Conservation (phyloP, 257 asterid species). For the Rehmannia glutinosa region DNA sequence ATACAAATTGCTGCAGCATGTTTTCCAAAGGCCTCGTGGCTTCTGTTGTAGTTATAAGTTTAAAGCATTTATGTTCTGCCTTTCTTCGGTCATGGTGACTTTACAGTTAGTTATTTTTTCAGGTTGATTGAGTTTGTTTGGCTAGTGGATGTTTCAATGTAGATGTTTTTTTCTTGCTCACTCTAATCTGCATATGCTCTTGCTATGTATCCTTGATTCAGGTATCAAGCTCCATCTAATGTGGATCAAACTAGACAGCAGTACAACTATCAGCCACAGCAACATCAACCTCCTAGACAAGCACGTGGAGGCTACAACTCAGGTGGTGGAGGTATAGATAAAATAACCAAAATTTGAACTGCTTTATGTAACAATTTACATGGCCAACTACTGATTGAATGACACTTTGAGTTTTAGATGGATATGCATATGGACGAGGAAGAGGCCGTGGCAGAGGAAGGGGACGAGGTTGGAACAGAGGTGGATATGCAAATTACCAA, state of each 20-base stretch:
- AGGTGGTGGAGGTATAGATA: conserved; percentile 57
- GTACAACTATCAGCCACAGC: conserved; percentile 53
- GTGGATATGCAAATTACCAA: conserved; percentile 65
- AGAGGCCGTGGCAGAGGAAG: conserved; percentile 92
- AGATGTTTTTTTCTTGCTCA: no score
- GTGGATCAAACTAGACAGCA: conserved; percentile 52
- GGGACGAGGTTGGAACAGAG: conserved; percentile 89
- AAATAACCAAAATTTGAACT: neutral
- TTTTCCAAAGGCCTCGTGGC: neutral
- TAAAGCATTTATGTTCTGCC: neutral
- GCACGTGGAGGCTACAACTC: conserved; percentile 43
- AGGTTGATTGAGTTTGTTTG: no score
- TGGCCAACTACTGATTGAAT: neutral
- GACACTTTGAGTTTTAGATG: conserved; percentile 36
- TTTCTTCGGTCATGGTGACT: neutral
- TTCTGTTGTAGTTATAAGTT: neutral
- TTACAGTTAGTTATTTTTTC: neutral
- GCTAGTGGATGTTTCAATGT: no score
- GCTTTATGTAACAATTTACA: neutral
- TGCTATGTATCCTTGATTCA: conserved; percentile 16
- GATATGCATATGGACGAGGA: conserved; percentile 75
- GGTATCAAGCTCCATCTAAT: conserved; percentile 82
- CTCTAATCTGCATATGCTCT: neutral
- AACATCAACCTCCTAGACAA: conserved; percentile 61
- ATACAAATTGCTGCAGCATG: neutral